phyloP scores from a whole-genome alignment of 2,329 filamentous ascomycete genomes.

The Sporothrix globosa region DNA sequence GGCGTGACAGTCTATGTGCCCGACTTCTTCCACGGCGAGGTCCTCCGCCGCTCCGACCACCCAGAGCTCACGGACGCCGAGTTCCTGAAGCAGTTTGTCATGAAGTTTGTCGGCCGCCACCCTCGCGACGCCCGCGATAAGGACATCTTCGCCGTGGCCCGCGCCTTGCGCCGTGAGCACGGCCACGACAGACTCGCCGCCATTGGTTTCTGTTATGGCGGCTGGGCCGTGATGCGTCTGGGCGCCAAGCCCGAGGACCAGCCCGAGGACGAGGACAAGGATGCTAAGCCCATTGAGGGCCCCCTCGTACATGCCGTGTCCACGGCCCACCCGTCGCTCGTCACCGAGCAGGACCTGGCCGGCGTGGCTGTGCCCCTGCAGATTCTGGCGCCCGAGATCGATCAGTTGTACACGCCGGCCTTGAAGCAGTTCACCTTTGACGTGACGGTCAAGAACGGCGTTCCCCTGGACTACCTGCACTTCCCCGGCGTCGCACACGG shows the following conservation, averaged over 20 bases:
- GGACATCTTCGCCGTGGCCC: conserved; percentile 47
- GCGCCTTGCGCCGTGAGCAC: conserved; percentile 44
- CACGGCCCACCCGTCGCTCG: conserved; percentile 50
- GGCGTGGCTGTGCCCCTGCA: conserved; percentile 54
- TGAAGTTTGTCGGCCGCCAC: conserved; percentile 46
- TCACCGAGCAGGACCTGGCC: conserved; percentile 53
- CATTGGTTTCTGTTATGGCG: conserved; percentile 56
- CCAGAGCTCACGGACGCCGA: conserved; percentile 39
- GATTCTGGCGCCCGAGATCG: conserved; percentile 54
- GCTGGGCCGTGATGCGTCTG: conserved; percentile 55
- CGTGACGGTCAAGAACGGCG: conserved; percentile 44
- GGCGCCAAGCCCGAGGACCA: conserved; percentile 44
- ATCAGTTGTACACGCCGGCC: conserved; percentile 49
- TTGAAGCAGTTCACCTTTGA: conserved; percentile 51
- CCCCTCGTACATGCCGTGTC: conserved; percentile 52
- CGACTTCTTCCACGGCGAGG: conserved; percentile 51
- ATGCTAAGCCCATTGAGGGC: conserved; percentile 33
- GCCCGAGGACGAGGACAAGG: conserved; percentile 23
- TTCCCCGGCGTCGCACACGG: conserved; percentile 56
- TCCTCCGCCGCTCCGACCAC: conserved; percentile 33
- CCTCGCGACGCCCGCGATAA: conserved; percentile 45
- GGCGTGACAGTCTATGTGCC: conserved; percentile 53
- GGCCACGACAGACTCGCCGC: conserved; percentile 45
- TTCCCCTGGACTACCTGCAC: conserved; percentile 55
- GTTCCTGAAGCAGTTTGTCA: conserved; percentile 43